Evolutionary conservation across 2,329 filamentous ascomycete genomes (phyloP), one percentile per base, ranked within the genome.

Genomic region (Cephalotrichum gorgonifer): DNA sequence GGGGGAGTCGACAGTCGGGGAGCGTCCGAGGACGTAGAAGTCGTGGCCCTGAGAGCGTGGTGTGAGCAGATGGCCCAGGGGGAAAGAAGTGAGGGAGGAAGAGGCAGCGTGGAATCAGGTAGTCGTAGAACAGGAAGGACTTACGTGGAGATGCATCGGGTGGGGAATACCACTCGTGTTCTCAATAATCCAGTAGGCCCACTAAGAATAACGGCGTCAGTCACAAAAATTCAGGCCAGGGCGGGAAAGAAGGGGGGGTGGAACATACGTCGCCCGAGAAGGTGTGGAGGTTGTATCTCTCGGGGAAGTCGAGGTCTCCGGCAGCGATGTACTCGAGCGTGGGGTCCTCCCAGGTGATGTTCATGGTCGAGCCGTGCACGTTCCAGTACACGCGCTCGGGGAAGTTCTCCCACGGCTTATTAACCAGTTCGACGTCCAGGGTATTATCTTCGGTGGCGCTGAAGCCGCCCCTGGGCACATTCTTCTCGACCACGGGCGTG

Each of bases 91-190:
- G 44, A 12, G n/a, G 27, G 26, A 38, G 11, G 12, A 83, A 78
- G 12, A 82, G 6, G 20, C 9, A 8, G 26, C 15, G 22, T 9
- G 23, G 33, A 17, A 35, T 41, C 23, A 11, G 30, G 23, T 47
- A 22, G n/a, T 22, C n/a, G n/a, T n/a, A n/a, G n/a, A n/a, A n/a
- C n/a, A n/a, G 23, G n/a, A n/a, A 27, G 27, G 20, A 44, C 50
- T 51, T 33, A 51, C 54, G 58, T 76, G 73, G 22, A 76, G 62
- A 59, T 76, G 73, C 56, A 74, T 71, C 0, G 71, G 70, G 52
- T 74, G 71, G 17, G 69, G 57, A 25, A 63, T 47, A 3, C 31
- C 41, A 44, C 55, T 54, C 25, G 53, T 56, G 49, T 59, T 62
- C 50, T 60, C 54, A 26, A 66, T 59, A 23, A 64, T 54, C 55